Base-by-base conservation (phyloP, 805 yeast species). In the Ogataea methylovora region DNA sequence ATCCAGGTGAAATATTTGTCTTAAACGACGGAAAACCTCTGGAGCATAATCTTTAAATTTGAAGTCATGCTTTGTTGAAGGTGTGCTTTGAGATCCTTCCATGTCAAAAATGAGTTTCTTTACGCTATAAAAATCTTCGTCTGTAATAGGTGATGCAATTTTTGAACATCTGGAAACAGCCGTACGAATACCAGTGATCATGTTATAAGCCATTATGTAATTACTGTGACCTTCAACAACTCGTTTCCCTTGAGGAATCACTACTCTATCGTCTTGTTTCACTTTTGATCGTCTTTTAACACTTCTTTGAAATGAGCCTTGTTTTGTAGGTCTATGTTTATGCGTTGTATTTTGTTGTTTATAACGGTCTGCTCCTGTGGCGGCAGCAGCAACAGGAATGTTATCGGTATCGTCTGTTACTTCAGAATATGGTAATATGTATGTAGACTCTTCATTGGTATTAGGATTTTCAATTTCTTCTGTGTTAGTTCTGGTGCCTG, bases 41-140 rank as follows among this genome's bases (percentile, higher is more conserved):
- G 99, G 99, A 15, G 87, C 73, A 60, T 92, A 92, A 56, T 92
- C 99, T 61, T 92, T 92, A 59, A 92, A 92, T 57, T 90, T 90
- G 67, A 92, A 92, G 45, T 88, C 96, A 60, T 88, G 88, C 55
- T 84, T 86, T 0, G 97, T 83, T 0, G 95, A 85, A 0, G 97
- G 97, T 0, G 95, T 86, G 44, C 81, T 63, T 50, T 86, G 94
- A 47, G 82, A 84, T 2, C 97, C 97, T 42, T 75, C 79, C 51
- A 80, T 70, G 50, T 84, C 94, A 58, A 92, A 94, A 13, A 92
- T 82, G 36, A 90, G 65, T 56, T 92, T 90, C 45, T 85, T 82
- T 17, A 77, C 76, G 9, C 73, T 62, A 23, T 60, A 63, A 54
- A 88, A 92, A 54, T 90, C 96, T 12, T 63, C 69, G 32, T 76